Evolutionary conservation across 257 asterid species (phyloP).

Genomic region (Anisodus tanguticus): DNA sequence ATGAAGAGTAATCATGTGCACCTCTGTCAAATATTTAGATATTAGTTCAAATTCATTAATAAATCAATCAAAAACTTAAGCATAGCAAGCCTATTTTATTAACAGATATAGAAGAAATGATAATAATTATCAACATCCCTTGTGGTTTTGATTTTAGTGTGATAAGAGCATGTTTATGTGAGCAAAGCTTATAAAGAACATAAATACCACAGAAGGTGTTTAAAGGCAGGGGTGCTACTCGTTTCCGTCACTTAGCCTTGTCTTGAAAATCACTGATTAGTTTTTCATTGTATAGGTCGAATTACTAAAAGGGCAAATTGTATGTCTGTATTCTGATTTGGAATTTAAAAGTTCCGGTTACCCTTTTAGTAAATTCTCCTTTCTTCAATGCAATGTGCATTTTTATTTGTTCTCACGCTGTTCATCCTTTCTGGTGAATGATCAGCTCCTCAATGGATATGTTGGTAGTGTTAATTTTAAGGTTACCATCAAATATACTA

Average conservation of each 20-base stretch:
- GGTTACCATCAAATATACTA: background rate
- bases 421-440: background rate
- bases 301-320: background rate
- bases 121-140: background rate
- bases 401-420: background rate
- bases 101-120: background rate
- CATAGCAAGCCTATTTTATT: background rate
- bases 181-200: background rate
- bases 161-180: background rate
- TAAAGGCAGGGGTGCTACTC: background rate
- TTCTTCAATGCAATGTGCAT: background rate
- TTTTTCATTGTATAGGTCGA: background rate
- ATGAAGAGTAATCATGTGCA: slow-evolving; percentile 5
- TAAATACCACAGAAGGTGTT: background rate
- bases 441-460: background rate
- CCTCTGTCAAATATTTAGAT: background rate
- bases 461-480: background rate
- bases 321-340: background rate
- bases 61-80: background rate
- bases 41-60: background rate
- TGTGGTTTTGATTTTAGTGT: background rate
- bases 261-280: background rate
- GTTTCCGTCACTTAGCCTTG: background rate
- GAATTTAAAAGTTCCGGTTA: background rate
- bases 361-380: background rate